Base-by-base conservation (phyloP, 2,329 filamentous ascomycete genomes). In the Ascochyta clinopodiicola region DNA sequence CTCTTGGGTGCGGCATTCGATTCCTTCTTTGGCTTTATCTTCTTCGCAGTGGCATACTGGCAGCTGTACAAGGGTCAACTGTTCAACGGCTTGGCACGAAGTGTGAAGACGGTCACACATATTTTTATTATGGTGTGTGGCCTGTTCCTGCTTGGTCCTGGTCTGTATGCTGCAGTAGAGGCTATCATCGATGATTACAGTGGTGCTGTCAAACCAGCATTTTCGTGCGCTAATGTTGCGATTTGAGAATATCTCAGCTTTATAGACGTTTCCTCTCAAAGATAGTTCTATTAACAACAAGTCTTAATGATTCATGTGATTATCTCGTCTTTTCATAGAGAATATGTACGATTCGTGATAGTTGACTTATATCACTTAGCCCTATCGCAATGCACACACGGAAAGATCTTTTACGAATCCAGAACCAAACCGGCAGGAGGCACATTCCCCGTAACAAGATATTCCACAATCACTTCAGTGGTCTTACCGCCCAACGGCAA, bases 21-120 rank as follows among this genome's bases (percentile, higher is more conserved):
- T 77, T 93, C 89, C 49, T 93, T 92, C 82, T 93, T 93, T 67
- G 93, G 93, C 22, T 96, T 96, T 80, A 96, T 96, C 72, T 96
- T 96, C 80, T 96, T 90, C 88, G 90, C 88, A 9, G 83, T 91
- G 1, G 90, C 90, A 1, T 93, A 91, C 70, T 84, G 92, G 69
- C 84, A 89, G 49, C 90, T 93, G 88, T 82, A 89, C 48, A 78
- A 78, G 24, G 87, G 83, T 0, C 88, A 91, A 57, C 81, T 82
- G 21, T 82, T 80, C 47, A 43, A 46, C 1, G 72, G 75, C 2
- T 43, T 68, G 0, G 52, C 61, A 0, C 72, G 78, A 49, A 73
- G 73, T 6, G 57, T 78, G 6, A 77, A 80, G 77, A 80, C 78
- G 3, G 57, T 80, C 12, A 65, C 80, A 6, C 80, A 83, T 64